Percentiles rank a stretch among this genome's conserved stretches.
Evolutionary conservation across 495 filamentous ascomycete genomes (phyloP).

Genomic region (Hypomontagnella submonticulosa): DNA sequence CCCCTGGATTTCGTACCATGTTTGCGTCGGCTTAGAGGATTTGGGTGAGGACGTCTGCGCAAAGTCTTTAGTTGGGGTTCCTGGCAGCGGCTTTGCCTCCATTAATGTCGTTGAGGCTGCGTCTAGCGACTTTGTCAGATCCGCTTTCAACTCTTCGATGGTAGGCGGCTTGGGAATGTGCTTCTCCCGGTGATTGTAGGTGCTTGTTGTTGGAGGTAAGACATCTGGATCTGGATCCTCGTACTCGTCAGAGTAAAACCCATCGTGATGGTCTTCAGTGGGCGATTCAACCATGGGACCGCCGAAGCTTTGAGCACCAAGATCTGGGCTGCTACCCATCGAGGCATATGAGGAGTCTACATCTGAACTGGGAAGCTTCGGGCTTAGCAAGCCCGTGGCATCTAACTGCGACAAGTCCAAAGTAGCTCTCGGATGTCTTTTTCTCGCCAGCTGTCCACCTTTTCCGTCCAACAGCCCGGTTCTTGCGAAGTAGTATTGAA

Average conservation of each 20-base stretch:
- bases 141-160: constrained; percentile 76
- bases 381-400: constrained; percentile 51
- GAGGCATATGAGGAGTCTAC: constrained; percentile 66
- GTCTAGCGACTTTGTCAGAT: constrained; percentile 74
- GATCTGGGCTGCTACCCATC: constrained; percentile 66
- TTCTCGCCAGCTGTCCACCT: constrained; percentile 82
- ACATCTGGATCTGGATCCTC: constrained; percentile 74
- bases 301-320: constrained; percentile 53
- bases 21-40: constrained; percentile 57
- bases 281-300: constrained; percentile 66
- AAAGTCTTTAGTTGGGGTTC: constrained; percentile 46
- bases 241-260: constrained; percentile 67
- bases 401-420: constrained; percentile 61
- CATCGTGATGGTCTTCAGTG: constrained; percentile 66
- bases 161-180: constrained; percentile 89
- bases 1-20: constrained; percentile 88
- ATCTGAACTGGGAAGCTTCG: constrained; percentile 54
- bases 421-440: constrained; percentile 67
- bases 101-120: constrained; percentile 72
- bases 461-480: constrained; percentile 95
- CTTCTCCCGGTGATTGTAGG: constrained; percentile 89
- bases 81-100: constrained; percentile 51
- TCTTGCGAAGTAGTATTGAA: constrained; percentile 98
- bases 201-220: constrained; percentile 95
- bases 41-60: constrained; percentile 41